Percentiles rank a stretch among this genome's conserved stretches.
These are phyloP conservation scores for Pestalotiopsis sp. DNA, from an alignment of 2,329 filamentous ascomycete species.

Conservation along the genomic window DNA sequence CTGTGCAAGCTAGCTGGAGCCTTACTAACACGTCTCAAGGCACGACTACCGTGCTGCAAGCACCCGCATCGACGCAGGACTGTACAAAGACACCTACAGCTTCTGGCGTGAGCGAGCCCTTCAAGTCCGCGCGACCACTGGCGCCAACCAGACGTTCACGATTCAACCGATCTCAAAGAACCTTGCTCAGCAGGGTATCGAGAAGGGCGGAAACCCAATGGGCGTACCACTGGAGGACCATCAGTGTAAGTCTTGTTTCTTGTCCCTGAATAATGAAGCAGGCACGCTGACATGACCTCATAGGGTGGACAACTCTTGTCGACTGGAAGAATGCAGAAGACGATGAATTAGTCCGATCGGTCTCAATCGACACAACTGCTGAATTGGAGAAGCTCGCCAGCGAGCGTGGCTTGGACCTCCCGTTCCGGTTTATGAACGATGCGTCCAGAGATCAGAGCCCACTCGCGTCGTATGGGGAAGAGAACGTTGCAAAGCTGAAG, in stretches of 20 bases:
- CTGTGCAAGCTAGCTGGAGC: background rate
- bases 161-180: conserved; percentile 14
- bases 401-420: conserved; percentile 33
- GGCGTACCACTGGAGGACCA: conserved; percentile 18
- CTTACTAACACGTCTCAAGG: conserved; percentile 11
- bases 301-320: conserved; percentile 21
- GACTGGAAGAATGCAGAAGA: conserved; percentile 21
- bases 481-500: conserved; percentile 27
- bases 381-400: conserved; percentile 21
- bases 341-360: conserved; percentile 27
- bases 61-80: conserved; percentile 19
- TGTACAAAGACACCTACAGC: conserved; percentile 23
- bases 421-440: conserved; percentile 42
- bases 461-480: conserved; percentile 32
- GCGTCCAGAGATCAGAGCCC: conserved; percentile 35
- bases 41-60: conserved; percentile 25
- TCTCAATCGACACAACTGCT: conserved; percentile 17
- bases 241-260: conserved; percentile 16
- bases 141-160: conserved; percentile 21
- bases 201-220: conserved; percentile 18
- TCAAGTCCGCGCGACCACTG: conserved; percentile 14
- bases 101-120: conserved; percentile 19
- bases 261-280: too few relatives aligned
- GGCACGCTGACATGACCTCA: too few relatives aligned
- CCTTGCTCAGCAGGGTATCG: conserved; percentile 9